Base-by-base conservation (phyloP, 169 alveolate genomes). In the Eimeria necatrix region DNA sequence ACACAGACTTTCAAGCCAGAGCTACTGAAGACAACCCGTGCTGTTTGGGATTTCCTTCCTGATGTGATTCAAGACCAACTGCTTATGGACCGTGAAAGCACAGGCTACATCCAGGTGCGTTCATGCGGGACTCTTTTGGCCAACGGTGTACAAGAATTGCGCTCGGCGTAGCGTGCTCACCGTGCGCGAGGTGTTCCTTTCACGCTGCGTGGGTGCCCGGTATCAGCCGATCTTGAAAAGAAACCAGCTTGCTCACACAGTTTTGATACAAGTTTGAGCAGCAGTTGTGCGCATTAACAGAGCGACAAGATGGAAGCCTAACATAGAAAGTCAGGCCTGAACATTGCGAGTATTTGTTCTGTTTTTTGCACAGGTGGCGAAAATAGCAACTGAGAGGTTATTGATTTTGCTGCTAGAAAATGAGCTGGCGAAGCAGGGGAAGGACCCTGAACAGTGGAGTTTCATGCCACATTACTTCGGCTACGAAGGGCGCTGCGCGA, bases 331-430 rank as follows among this genome's bases (percentile, higher is more conserved):
- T 0, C 41, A 32, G 41, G 41, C 41, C 41, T 32, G 41, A 32
- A 32, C 41, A 32, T 32, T 32, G 41, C 41, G 41, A 8, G 24
- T 9, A 24, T 10, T 73, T 41, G 83, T 73, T 70, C 61, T 6
- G 70, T n/a, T 53, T 10, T 51, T 22, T 26, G 49, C 8, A 74
- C 86, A 96, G 96, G 99, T 99, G 20, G 99, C 99, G 49, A 99
- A 99, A 96, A 99, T 99, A 51, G 99, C 99, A 91, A 99, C 99
- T 0, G 99, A 99, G 97, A 97, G 99, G 76, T 98, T 99, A 61
- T 95, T 99, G 93, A 98, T 99, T 52, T 97, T 98, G 48, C 95
- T 99, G 83, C 99, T 99, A 41, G 93, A 96, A 59, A 84, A 93
- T 51, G 97, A 97, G 86, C 94, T 97, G 93, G 91, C 89, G 64